phyloP scores from a whole-genome alignment of 1,139 yeast genomes.

The Sugiyamaella neomexicana region DNA sequence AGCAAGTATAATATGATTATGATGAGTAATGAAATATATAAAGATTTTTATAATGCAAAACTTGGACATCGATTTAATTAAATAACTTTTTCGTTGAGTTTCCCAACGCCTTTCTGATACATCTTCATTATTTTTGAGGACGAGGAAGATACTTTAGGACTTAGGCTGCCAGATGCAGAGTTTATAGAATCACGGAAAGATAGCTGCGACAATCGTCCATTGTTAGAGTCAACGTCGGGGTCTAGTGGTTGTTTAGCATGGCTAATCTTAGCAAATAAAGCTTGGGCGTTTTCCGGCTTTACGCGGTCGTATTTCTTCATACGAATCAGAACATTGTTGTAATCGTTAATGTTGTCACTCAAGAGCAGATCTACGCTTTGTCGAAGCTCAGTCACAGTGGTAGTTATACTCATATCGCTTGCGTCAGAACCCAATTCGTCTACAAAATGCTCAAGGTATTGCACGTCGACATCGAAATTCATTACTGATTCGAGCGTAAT shows the following conservation, averaged over 20 bases:
- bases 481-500: slow-evolving; percentile 51
- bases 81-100: slow-evolving; percentile 25
- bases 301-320: slow-evolving; percentile 62
- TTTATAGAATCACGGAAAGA: slow-evolving; percentile 15
- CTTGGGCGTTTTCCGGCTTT: slow-evolving; percentile 57
- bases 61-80: not conserved
- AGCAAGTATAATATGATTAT: not conserved
- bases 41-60: not conserved
- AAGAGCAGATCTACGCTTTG: slow-evolving; percentile 60
- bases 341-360: slow-evolving; percentile 52
- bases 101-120: slow-evolving; percentile 29
- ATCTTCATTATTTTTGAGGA: slow-evolving; percentile 29
- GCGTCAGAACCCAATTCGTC: slow-evolving; percentile 42
- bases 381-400: slow-evolving; percentile 58
- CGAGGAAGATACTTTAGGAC: slow-evolving; percentile 20
- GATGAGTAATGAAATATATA: slow-evolving; percentile 1
- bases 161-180: slow-evolving; percentile 4
- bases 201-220: slow-evolving; percentile 10
- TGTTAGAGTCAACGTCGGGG: not conserved
- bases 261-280: slow-evolving; percentile 47
- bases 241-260: slow-evolving; percentile 24
- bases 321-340: slow-evolving; percentile 54
- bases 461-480: slow-evolving; percentile 63
- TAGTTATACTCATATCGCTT: slow-evolving; percentile 40
- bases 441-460: slow-evolving; percentile 56